Conservation (phyloP, 2,329 filamentous ascomycete genomes). For the Cercospora citrullina region DNA sequence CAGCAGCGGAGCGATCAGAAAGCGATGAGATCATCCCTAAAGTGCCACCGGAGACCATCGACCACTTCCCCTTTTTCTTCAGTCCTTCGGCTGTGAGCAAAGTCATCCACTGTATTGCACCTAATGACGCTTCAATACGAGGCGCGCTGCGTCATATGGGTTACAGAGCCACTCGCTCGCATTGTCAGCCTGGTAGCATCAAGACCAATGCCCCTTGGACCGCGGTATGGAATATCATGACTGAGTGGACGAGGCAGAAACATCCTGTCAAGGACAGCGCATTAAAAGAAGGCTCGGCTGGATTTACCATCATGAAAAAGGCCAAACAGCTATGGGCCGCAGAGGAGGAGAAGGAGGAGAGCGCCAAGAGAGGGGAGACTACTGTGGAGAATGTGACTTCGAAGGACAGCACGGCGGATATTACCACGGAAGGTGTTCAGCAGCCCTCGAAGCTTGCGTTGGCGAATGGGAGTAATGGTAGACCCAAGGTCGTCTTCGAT, state of each 20-base stretch:
- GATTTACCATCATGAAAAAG: conserved; percentile 60
- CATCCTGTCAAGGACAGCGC: conserved; percentile 72
- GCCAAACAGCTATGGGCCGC: conserved; percentile 53
- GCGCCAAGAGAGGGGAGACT: conserved; percentile 34
- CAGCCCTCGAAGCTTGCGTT: conserved; percentile 1
- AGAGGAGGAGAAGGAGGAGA: conserved; percentile 61
- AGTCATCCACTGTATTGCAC: conserved; percentile 75
- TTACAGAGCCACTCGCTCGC: conserved; percentile 80
- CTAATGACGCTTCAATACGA: conserved; percentile 74
- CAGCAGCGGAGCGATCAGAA: conserved; percentile 11
- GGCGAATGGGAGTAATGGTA: conserved; percentile 32
- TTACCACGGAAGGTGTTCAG: conserved; percentile 21
- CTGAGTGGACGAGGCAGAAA: conserved; percentile 84
- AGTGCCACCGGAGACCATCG: conserved; percentile 62
- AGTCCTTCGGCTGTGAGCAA: conserved; percentile 72
- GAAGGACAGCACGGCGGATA: conserved; percentile 24
- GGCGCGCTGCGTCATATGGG: conserved; percentile 80
- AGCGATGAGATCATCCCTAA: conserved; percentile 41
- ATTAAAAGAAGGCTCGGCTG: conserved; percentile 68
- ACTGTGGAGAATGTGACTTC: conserved; percentile 30
- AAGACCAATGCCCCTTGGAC: conserved; percentile 92
- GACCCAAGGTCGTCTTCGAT: conserved; percentile 71
- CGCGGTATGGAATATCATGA: conserved; percentile 88
- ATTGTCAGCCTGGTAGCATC: conserved; percentile 84
- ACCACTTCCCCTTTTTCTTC: conserved; percentile 84